Evolutionary conservation across 2,329 filamentous ascomycete genomes (phyloP), one percentile per base, ranked within the genome.

Genomic region (Ophiostoma sp.): DNA sequence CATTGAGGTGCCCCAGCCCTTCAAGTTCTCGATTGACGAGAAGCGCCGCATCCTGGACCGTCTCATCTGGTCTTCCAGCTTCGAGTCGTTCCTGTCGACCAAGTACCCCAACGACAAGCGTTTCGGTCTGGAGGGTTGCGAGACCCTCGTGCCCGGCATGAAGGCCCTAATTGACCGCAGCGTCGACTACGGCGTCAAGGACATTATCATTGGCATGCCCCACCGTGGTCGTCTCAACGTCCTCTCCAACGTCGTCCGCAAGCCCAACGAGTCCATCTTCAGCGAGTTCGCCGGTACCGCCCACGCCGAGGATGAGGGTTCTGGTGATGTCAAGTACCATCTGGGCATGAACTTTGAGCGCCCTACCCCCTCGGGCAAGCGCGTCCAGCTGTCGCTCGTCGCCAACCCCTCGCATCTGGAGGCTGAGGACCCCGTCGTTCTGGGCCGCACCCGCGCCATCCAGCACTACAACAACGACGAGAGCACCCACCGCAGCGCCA

Each of bases 51-150:
- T 99, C 78, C 89, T 99, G 77, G 96, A 99, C 85, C 93, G 96
- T 80, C 87, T 99, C 77, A 99, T 99, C 83, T 99, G 96, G 96
- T 95, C 93, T 82, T 97, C 95, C 76, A 98, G 94, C 84, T 99
- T 99, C 82, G 96, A 99, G 86, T 86, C 90, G 75, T 99, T 99
- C 88, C 86, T 97, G 78, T 91, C 96, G 73, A 98, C 94, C 74
- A 99, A 99, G 84, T 98, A 98, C 84, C 96, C 96, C 82, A 99
- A 99, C 84, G 96, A 99, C 86, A 99, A 99, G 89, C 93, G 96
- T 81, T 99, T 99, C 84, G 96, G 96, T 85, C 90, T 99, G 36
- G 96, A 99, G 85, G 96, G 96, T 81, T 97, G 95, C 80, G 96
- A 99, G 84, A 95, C 94, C 73, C 88, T 99, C 77, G 97, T 99